Conservation (phyloP, 2,329 filamentous ascomycete species). For the Pochonia chlamydosporia region DNA sequence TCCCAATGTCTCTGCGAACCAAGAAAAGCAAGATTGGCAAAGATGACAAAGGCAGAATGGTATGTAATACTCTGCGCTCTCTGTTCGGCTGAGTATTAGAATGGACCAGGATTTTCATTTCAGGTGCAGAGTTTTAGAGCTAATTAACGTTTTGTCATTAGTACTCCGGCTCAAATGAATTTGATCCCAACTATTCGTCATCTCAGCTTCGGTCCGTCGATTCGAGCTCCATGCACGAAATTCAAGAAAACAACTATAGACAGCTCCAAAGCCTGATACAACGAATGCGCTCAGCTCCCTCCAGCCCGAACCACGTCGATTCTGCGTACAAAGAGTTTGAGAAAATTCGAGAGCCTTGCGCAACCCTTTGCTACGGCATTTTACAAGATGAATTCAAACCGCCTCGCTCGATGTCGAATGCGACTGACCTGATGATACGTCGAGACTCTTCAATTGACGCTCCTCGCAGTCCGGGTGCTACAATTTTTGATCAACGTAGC, state of each 20-base stretch:
- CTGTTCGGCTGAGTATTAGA: too few relatives aligned
- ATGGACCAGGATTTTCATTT: too few relatives aligned
- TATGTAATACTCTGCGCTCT: not conserved
- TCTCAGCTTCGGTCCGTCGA: conserved; percentile 19
- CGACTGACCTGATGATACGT: conserved; percentile 17
- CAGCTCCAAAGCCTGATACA: conserved; percentile 29
- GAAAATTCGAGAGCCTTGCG: conserved; percentile 34
- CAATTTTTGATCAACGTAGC: conserved; percentile 28
- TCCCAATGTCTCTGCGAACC: not conserved
- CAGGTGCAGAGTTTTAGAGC: not conserved
- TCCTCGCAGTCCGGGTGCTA: conserved; percentile 21
- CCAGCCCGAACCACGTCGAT: conserved; percentile 33
- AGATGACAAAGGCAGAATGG: not conserved
- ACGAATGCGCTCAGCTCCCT: conserved; percentile 27
- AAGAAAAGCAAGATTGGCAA: not conserved
- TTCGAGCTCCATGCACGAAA: conserved; percentile 19
- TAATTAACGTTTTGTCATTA: not conserved
- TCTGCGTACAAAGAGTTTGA: conserved; percentile 37
- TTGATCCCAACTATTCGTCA: conserved; percentile 21
- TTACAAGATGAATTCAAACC: conserved; percentile 33
- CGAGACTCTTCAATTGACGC: conserved; percentile 25
- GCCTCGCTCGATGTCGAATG: conserved; percentile 13
- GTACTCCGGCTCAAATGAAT: conserved; percentile 10
- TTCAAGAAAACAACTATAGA: conserved; percentile 26
- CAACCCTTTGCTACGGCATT: conserved; percentile 33